Evolutionary conservation across 495 filamentous ascomycete genomes (phyloP).

Genomic region (Aspergillus taichungensis): DNA sequence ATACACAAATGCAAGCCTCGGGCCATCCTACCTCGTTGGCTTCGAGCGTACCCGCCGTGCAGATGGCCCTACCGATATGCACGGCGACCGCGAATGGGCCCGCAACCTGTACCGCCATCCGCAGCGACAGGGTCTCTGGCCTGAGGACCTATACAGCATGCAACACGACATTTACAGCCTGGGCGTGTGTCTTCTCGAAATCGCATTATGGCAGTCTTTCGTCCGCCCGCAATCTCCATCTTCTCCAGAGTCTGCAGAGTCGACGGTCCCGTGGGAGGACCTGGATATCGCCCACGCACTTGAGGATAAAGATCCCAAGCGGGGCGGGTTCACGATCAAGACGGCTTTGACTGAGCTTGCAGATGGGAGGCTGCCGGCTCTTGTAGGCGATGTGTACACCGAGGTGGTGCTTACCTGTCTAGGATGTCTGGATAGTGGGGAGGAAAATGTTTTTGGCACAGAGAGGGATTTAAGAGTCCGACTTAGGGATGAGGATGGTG

Average conservation of each 20-base stretch:
- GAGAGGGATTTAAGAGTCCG: slow-evolving; percentile 14
- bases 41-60: slow-evolving; percentile 21
- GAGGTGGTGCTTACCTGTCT: slow-evolving; percentile 41
- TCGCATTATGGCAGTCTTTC: slow-evolving; percentile 48
- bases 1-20: background rate
- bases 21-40: slow-evolving; percentile 20
- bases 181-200: slow-evolving; percentile 48
- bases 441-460: slow-evolving; percentile 36
- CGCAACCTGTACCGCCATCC: slow-evolving; percentile 31
- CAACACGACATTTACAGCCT: slow-evolving; percentile 56
- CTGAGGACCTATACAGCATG: slow-evolving; percentile 34
- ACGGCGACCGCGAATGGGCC: slow-evolving; percentile 19
- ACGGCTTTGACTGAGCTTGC: slow-evolving; percentile 30
- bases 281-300: background rate
- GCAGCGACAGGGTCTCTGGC: slow-evolving; percentile 22
- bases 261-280: background rate
- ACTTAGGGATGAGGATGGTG: slow-evolving; percentile 28
- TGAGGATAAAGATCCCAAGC: background rate
- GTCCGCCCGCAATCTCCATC: slow-evolving; percentile 3
- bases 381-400: slow-evolving; percentile 42
- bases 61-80: background rate
- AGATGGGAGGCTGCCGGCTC: slow-evolving; percentile 21
- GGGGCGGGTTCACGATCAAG: slow-evolving; percentile 20
- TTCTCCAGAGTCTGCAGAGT: background rate
- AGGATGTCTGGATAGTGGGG: slow-evolving; percentile 42